Percentiles rank a stretch among this genome's conserved stretches.
phyloP scores from a whole-genome alignment of 78 protist species.

The Dictyostelium capitatum region DNA sequence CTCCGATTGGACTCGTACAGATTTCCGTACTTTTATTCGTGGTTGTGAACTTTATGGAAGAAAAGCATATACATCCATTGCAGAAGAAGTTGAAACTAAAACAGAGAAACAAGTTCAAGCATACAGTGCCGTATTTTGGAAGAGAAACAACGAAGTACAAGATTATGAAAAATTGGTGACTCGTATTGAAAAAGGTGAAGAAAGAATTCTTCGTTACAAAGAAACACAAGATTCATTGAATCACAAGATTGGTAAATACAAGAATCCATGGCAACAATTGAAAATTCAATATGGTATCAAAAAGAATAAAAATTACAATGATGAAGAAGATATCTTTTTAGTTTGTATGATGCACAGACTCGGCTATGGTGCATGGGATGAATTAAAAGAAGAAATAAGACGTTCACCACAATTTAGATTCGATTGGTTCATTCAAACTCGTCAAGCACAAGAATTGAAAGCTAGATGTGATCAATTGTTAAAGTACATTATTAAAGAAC shows the following conservation, averaged over 20 bases:
- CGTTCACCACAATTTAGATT: conserved; percentile 88
- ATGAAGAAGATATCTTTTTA: conserved; percentile 89
- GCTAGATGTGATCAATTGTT: conserved; percentile 74
- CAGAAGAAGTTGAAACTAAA: conserved; percentile 78
- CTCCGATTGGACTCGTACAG: conserved; percentile 79
- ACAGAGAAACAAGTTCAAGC: conserved; percentile 75
- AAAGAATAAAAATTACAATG: conserved; percentile 80
- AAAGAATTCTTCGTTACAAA: conserved; percentile 22
- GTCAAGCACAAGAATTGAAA: conserved; percentile 81
- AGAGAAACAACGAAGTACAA: conserved; percentile 36
- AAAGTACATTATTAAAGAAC: conserved; percentile 68
- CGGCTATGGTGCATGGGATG: conserved; percentile 90
- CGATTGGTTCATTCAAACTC: conserved; percentile 92
- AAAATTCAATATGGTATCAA: conserved; percentile 71
- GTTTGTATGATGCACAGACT: conserved; percentile 81
- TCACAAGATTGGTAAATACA: conserved; percentile 72
- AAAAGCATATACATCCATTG: conserved; percentile 36
- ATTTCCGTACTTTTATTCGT: conserved; percentile 75
- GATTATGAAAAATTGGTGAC: conserved; percentile 77
- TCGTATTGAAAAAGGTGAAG: conserved; percentile 87
- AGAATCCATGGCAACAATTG: conserved; percentile 83
- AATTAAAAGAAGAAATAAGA: conserved; percentile 79
- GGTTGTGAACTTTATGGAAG: conserved; percentile 90
- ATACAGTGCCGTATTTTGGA: conserved; percentile 84
- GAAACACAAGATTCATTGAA: conserved; percentile 52